Conservation (phyloP, 345 rosid species). For the Adansonia digitata region DNA sequence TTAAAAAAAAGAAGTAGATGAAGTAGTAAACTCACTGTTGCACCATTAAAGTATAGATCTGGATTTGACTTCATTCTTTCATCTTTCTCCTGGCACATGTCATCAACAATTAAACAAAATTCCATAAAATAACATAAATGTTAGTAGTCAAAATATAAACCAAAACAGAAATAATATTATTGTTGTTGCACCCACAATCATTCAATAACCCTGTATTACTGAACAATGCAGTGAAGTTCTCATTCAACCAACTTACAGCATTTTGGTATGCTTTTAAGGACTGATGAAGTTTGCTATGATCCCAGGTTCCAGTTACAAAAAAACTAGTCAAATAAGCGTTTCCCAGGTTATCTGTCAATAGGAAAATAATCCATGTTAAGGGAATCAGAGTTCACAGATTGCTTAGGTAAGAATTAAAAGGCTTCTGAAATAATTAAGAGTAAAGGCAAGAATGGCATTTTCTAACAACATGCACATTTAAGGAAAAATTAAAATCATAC, state of each 20-base stretch:
- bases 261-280: slow-evolving; percentile 71
- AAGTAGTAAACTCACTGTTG: slow-evolving; percentile 49
- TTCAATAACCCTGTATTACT: not conserved
- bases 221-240: slow-evolving; percentile 1
- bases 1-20: not conserved
- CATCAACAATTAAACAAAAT: slow-evolving; percentile 12
- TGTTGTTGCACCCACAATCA: not conserved
- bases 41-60: slow-evolving; percentile 62
- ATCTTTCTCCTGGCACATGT: slow-evolving; percentile 56
- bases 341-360: slow-evolving; percentile 63
- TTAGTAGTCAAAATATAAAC: not conserved
- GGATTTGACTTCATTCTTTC: slow-evolving; percentile 60
- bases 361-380: slow-evolving; percentile 18
- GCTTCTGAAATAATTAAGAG: not conserved
- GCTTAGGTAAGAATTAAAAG: not conserved
- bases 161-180: not conserved
- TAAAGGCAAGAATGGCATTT: not conserved
- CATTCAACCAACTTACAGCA: slow-evolving; percentile 47
- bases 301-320: slow-evolving; percentile 68
- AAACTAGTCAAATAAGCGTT: slow-evolving; percentile 72
- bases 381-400: not conserved
- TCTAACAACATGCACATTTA: not conserved
- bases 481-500: not conserved
- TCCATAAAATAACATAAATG: not conserved
- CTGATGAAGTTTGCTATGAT: slow-evolving; percentile 58